These are phyloP conservation scores for Fusarium brevicatenulatum DNA, from an alignment of 2,329 filamentous ascomycete genomes.

Conservation along the genomic window DNA sequence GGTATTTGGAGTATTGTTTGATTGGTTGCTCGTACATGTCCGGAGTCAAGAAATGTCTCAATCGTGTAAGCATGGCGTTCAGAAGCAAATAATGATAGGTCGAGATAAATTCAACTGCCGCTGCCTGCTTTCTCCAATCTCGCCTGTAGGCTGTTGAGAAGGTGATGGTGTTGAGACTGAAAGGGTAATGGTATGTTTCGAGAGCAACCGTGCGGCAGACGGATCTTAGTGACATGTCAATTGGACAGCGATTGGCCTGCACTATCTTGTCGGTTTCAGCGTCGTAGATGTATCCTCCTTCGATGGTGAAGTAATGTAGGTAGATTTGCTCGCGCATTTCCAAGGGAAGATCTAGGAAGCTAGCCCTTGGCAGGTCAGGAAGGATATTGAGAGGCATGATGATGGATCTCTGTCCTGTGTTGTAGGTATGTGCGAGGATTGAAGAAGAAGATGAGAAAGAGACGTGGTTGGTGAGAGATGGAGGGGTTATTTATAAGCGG, in stretches of 20 bases:
- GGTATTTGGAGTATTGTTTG: neutral
- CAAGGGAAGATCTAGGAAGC: constrained; percentile 1
- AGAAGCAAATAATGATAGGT: neutral
- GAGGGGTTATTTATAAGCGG: neutral
- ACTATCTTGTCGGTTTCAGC: neutral
- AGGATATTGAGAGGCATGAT: neutral
- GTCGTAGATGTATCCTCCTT: constrained; percentile 14
- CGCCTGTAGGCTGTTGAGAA: constrained; percentile 7
- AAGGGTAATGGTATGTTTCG: neutral
- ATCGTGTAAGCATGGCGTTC: fast-evolving
- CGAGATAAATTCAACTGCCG: fast-evolving
- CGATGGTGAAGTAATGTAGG: constrained; percentile 1
- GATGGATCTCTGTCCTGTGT: fast-evolving
- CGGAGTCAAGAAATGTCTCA: neutral
- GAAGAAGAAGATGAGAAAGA: fast-evolving
- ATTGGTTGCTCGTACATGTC: neutral
- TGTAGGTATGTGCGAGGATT: fast-evolving
- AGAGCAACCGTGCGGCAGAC: neutral
- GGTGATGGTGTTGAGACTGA: constrained; percentile 6
- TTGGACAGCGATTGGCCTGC: neutral
- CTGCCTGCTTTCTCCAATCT: neutral
- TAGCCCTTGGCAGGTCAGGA: neutral
- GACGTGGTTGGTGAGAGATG: fast-evolving
- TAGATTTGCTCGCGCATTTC: constrained; percentile 24
- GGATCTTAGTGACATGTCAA: neutral